Evolutionary conservation across 2,329 filamentous ascomycete genomes (phyloP).

Genomic region (Lachnellula hyalina): DNA sequence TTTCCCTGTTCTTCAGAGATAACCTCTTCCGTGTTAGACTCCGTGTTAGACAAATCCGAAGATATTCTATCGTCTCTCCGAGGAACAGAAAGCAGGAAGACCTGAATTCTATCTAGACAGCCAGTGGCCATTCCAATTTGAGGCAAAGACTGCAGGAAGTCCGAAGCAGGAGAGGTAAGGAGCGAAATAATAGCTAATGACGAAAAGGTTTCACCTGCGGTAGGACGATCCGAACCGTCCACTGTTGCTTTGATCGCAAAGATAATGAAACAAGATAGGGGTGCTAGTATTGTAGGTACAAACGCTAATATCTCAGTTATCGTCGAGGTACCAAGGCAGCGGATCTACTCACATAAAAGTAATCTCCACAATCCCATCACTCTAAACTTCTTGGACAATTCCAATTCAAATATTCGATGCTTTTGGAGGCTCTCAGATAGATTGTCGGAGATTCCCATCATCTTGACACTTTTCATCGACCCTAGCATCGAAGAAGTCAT

Average conservation of each 20-base stretch:
- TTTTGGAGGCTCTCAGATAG: conserved; percentile 31
- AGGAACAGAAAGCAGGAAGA: conserved; percentile 8
- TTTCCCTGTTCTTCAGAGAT: background rate
- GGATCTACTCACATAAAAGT: conserved; percentile 11
- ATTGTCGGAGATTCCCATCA: conserved; percentile 37
- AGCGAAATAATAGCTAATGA: conserved; percentile 16
- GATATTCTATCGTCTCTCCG: conserved; percentile 1
- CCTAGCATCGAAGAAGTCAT: conserved; percentile 36
- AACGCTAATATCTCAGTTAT: conserved; percentile 9
- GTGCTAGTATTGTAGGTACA: conserved; percentile 9
- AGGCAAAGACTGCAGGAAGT: conserved; percentile 12
- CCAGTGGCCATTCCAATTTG: conserved; percentile 11
- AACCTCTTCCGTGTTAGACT: background rate
- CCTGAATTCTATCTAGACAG: conserved; percentile 14
- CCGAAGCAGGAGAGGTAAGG: conserved; percentile 9
- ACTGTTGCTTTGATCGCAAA: conserved; percentile 13
- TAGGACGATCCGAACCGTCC: conserved; percentile 3
- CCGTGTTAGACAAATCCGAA: background rate
- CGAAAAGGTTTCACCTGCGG: conserved; percentile 11
- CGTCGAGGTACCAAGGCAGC: conserved; percentile 53
- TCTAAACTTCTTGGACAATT: conserved; percentile 14
- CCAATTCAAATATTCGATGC: conserved; percentile 13
- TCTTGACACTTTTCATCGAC: conserved; percentile 41
- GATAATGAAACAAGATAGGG: conserved; percentile 11
- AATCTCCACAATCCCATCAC: conserved; percentile 17